A percentile compares a stretch with the other conserved stretches of the same genome.
phyloP scores from a whole-genome alignment of 495 filamentous ascomycete species.

The Penicillium subrubescens region DNA sequence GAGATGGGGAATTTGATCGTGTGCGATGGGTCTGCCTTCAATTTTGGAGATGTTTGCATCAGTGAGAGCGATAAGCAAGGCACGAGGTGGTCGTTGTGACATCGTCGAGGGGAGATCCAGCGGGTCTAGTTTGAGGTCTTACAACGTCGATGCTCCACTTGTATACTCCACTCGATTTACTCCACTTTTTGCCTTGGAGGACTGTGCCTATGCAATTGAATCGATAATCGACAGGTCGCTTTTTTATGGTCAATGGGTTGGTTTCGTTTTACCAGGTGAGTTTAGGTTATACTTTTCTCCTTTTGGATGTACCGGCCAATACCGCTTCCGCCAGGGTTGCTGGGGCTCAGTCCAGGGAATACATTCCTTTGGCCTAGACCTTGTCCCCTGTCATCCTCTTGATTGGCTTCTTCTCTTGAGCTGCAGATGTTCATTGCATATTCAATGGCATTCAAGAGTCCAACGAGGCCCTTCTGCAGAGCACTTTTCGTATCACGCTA shows the following conservation, averaged over 20 bases:
- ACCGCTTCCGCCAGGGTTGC: background rate
- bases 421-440: background rate
- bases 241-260: background rate
- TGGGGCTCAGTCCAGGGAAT: background rate
- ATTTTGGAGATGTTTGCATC: constrained; percentile 6
- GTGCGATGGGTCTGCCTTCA: constrained; percentile 14
- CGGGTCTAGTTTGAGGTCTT: background rate
- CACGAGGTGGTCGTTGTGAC: constrained; percentile 19
- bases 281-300: too few species aligned
- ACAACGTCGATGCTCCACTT: constrained; percentile 15
- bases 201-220: background rate
- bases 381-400: background rate
- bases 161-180: background rate
- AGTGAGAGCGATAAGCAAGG: constrained; percentile 19
- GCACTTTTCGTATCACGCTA: constrained; percentile 1
- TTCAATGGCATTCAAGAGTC: constrained; percentile 4
- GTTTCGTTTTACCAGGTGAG: background rate
- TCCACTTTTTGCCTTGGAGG: background rate
- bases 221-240: background rate
- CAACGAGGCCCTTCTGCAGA: background rate
- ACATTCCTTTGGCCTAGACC: background rate
- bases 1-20: constrained; percentile 6
- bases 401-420: background rate
- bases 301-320: background rate
- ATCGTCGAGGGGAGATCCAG: constrained; percentile 10